Evolutionary conservation across 208 protist species (phyloP), one percentile per base, ranked within the genome.

Genomic region (Strigomonas galati): DNA sequence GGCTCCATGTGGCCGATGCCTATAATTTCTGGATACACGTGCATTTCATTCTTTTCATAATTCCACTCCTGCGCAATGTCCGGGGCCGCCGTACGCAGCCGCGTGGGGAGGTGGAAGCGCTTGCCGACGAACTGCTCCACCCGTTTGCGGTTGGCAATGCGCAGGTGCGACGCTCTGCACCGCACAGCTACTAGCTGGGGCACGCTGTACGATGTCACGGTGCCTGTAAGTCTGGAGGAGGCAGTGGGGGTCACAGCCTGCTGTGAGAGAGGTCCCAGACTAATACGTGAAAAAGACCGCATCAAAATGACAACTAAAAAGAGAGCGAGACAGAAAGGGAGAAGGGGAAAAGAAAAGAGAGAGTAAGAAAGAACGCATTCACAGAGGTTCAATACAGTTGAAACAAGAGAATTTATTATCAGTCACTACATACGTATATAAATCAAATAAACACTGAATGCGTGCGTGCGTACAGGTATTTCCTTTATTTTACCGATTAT

Each of bases 61-160:
- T 95, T 78, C 89, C 91, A 97, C 76, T 97, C 88, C n/a, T 54
- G 57, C 1, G 91, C 91, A 31, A 95, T 84, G n/a, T 93, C 85
- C 30, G 91, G 89, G 27, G 88, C 88, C 15, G 91, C 85, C 5
- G 79, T 89, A n/a, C 74, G 79, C 23, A 97, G 80, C 0, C 91
- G 84, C 35, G 91, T 95, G 0, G 87, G 89, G 5, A 90, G 72
- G 66, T 93, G 82, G 69, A 90, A 97, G 53, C 84, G 82, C 65
- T 89, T 89, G 0, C 71, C 88, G 0, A 93, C 64, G 43, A 97
- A 97, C 74, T 84, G 89, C 72, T 94, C 88, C 40, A 95, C 86
- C 30, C 76, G 74, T 53, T 87, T 88, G 19, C 89, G 84, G 58
- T 94, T 93, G 10, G 89, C 87, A 21, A 97, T 93, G 27, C 69